Evolutionary conservation across 2,329 filamentous ascomycete species (phyloP), one percentile per base, ranked within the genome.

Genomic region (Ustulina deusta): DNA sequence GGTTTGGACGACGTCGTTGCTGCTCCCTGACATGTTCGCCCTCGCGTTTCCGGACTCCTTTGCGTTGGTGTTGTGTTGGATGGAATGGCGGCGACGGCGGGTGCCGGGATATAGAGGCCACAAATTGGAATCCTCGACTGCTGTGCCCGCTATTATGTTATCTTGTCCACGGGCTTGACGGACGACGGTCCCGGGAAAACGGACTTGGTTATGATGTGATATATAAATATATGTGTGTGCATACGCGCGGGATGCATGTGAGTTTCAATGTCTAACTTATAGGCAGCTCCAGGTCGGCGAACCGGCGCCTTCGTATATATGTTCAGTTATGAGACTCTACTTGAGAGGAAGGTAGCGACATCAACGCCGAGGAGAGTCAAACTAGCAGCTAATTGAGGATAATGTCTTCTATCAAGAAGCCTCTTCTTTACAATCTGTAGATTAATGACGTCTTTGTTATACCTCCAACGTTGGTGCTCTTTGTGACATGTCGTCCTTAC

Each of bases 361-460:
- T 15, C 2, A 42, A 40, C 34, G 22, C 7, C 1, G 15, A 11
- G 6, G 34, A 22, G 22, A 55, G 32, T 20, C 32, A 25, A 15
- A 40, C 25, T 20, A 38, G n/a, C 20, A 55, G 10, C n/a, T 20
- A 38, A n/a, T 15, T 17, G 11, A 40, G n/a, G 11, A 10, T 10
- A 27, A 5, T 38, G 6, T 6, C 1, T 27, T 29, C 11, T n/a
- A 27, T 42, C 15, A 27, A 29, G n/a, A 29, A 29, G 42, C 13
- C 9, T 27, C 15, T n/a, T n/a, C 29, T 27, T 42, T 20, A 13
- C 2, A 7, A 11, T 56, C 13, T 42, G 32, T 25, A n/a, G 25
- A 40, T n/a, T 27, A 4, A 27, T 42, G 22, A 17, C 42, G 34
- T n/a, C 36, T 56, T 56, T 56, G 52, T 56, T 13, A 17, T n/a